Evolutionary conservation across 495 filamentous ascomycete genomes (phyloP).

Genomic region (Penicillium cataractarum): DNA sequence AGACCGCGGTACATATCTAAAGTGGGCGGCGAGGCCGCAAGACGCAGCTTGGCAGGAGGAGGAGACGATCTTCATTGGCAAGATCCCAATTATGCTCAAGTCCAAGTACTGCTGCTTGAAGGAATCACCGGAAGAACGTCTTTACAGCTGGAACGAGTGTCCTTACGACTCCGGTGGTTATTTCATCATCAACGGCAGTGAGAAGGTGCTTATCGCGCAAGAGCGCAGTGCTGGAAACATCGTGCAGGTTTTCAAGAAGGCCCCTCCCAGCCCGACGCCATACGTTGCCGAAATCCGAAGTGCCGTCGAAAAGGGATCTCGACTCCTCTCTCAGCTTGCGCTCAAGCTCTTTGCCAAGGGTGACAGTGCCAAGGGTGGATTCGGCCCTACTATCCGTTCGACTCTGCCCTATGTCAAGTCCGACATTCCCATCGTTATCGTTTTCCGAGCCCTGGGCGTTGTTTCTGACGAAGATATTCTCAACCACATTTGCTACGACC

Average conservation of each 20-base stretch:
- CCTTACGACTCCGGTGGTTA: slow-evolving; percentile 98
- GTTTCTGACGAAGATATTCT: slow-evolving; percentile 98
- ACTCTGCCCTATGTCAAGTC: slow-evolving; percentile 91
- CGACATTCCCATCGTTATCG: slow-evolving; percentile 90
- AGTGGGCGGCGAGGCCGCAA: slow-evolving; percentile 56
- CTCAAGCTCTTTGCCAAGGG: slow-evolving; percentile 87
- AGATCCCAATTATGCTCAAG: slow-evolving; percentile 96
- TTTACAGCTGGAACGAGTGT: slow-evolving; percentile 90
- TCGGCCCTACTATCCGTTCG: slow-evolving; percentile 85
- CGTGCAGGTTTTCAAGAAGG: slow-evolving; percentile 98
- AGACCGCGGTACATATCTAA: slow-evolving; percentile 47
- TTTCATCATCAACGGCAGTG: slow-evolving; percentile 99
- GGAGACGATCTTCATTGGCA: slow-evolving; percentile 81
- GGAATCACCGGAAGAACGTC: slow-evolving; percentile 73
- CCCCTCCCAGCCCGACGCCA: slow-evolving; percentile 80
- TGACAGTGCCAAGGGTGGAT: slow-evolving; percentile 71
- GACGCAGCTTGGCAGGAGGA: slow-evolving; percentile 66
- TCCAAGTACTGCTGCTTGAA: slow-evolving; percentile 89
- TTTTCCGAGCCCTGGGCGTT: slow-evolving; percentile 93
- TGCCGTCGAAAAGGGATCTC: slow-evolving; percentile 92
- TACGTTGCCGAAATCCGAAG: slow-evolving; percentile 96
- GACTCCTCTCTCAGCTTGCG: slow-evolving; percentile 86
- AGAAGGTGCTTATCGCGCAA: slow-evolving; percentile 98
- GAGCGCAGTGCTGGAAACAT: slow-evolving; percentile 97
- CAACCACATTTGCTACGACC: slow-evolving; percentile 95